A percentile compares a stretch with the other conserved stretches of the same genome.
Conservation (phyloP, 768 basidiomycete genomes). For the Ramaria rubella region DNA sequence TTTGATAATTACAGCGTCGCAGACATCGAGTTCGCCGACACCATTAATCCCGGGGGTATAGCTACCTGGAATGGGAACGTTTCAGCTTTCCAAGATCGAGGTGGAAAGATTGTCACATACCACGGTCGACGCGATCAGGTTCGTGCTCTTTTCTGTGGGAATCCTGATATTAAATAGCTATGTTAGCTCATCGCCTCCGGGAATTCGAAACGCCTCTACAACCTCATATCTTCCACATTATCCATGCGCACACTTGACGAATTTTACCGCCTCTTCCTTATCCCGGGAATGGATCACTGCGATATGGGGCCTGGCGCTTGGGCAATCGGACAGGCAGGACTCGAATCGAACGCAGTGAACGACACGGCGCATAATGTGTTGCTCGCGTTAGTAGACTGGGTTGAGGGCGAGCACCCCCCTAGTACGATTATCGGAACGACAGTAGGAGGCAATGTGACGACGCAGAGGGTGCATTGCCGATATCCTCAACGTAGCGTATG, state of each 20-base stretch:
- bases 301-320: constrained; percentile 22
- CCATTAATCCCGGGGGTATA: constrained; percentile 16
- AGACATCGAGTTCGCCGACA: constrained; percentile 14
- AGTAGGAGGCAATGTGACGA: neutral
- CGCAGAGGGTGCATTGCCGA: constrained; percentile 4
- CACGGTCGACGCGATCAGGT: constrained; percentile 17
- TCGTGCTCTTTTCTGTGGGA: neutral
- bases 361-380: constrained; percentile 23
- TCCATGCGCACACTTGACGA: constrained; percentile 19
- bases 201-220: constrained; percentile 21
- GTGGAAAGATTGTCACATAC: constrained; percentile 24
- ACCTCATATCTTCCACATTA: constrained; percentile 17
- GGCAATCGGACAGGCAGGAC: constrained; percentile 20
- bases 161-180: neutral
- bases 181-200: constrained; percentile 25
- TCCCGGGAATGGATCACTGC: constrained; percentile 30
- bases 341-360: constrained; percentile 6
- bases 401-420: constrained; percentile 26
- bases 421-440: constrained; percentile 15
- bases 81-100: constrained; percentile 17
- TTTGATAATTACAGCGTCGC: constrained; percentile 16
- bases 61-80: constrained; percentile 16
- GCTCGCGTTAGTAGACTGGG: constrained; percentile 28
- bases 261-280: constrained; percentile 28
- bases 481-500: constrained; percentile 7